A percentile compares a stretch with the other conserved stretches of the same genome.
Conservation (phyloP, 768 basidiomycete genomes). For the Pleurotus citrinopileatus region DNA sequence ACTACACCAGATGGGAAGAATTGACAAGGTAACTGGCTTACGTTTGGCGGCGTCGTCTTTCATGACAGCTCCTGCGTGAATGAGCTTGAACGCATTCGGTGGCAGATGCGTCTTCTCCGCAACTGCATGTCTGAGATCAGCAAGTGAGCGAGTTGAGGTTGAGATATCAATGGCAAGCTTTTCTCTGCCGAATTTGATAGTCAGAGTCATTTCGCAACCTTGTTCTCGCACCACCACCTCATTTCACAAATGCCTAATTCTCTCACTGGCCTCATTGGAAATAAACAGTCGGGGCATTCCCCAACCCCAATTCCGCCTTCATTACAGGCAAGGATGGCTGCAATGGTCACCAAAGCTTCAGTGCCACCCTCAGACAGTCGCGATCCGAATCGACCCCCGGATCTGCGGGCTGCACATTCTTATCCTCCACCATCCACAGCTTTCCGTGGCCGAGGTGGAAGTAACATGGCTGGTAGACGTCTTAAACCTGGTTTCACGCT, state of each 20-base stretch:
- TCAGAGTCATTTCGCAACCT: conserved; percentile 34
- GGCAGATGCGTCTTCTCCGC: conserved; percentile 77
- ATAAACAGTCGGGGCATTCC: conserved; percentile 28
- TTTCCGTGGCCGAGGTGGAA: conserved; percentile 22
- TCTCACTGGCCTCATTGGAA: conserved; percentile 43
- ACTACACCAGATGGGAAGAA: no score
- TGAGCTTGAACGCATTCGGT: conserved; percentile 72
- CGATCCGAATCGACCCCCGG: conserved; percentile 23
- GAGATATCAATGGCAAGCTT: conserved; percentile 12
- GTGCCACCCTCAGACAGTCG: conserved; percentile 35
- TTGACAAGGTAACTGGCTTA: conserved; percentile 27
- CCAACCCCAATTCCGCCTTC: conserved; percentile 81
- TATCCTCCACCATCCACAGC: conserved; percentile 26
- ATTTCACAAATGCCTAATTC: conserved; percentile 17
- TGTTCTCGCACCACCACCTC: conserved; percentile 10
- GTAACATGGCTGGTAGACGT: conserved; percentile 37
- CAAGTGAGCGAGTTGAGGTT: conserved; percentile 9
- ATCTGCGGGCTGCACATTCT: conserved; percentile 29
- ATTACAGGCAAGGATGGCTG: conserved; percentile 92
- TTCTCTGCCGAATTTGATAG: conserved; percentile 45
- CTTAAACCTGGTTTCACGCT: conserved; percentile 58
- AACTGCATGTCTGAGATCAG: conserved; percentile 36
- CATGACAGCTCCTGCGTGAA: conserved; percentile 89
- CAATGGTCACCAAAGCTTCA: conserved; percentile 43
- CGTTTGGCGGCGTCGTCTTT: conserved; percentile 72